Conservation (phyloP, 2,329 filamentous ascomycete genomes). For the Beauveria medogensis region DNA sequence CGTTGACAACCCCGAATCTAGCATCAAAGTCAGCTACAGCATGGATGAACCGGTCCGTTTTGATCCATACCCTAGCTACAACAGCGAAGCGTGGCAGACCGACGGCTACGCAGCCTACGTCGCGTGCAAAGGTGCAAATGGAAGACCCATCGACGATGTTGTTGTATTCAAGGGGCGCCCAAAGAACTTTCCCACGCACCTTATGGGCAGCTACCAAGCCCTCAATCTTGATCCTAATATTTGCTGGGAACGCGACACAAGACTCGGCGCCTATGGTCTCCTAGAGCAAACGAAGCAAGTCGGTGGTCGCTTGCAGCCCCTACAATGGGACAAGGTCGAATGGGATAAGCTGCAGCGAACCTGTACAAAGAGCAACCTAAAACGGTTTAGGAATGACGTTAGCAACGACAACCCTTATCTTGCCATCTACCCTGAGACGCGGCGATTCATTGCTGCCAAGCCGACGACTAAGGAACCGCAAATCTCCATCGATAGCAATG, state of each 20-base stretch:
- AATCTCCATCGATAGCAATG: background rate
- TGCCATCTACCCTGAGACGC: constrained; percentile 31
- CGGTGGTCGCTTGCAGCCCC: constrained; percentile 24
- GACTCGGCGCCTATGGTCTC: constrained; percentile 60
- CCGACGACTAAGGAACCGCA: background rate
- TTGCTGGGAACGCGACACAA: constrained; percentile 61
- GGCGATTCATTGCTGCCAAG: constrained; percentile 12
- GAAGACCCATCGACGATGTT: constrained; percentile 51
- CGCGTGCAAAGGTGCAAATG: constrained; percentile 57
- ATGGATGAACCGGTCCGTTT: constrained; percentile 48
- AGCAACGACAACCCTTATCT: constrained; percentile 36
- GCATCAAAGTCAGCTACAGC: constrained; percentile 28
- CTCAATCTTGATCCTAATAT: constrained; percentile 54
- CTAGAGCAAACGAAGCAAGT: constrained; percentile 39
- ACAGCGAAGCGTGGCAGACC: constrained; percentile 50
- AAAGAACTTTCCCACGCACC: constrained; percentile 48
- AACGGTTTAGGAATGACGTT: constrained; percentile 46
- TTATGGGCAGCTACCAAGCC: constrained; percentile 54
- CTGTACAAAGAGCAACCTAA: constrained; percentile 58
- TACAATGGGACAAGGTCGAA: constrained; percentile 56
- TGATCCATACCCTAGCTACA: constrained; percentile 65
- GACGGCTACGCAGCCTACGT: constrained; percentile 50
- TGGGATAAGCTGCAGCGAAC: constrained; percentile 64
- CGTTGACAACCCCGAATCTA: constrained; percentile 24
- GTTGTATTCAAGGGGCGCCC: constrained; percentile 56